Base-by-base conservation (phyloP, 2,329 filamentous ascomycete species). In the Fusarium graminum region DNA sequence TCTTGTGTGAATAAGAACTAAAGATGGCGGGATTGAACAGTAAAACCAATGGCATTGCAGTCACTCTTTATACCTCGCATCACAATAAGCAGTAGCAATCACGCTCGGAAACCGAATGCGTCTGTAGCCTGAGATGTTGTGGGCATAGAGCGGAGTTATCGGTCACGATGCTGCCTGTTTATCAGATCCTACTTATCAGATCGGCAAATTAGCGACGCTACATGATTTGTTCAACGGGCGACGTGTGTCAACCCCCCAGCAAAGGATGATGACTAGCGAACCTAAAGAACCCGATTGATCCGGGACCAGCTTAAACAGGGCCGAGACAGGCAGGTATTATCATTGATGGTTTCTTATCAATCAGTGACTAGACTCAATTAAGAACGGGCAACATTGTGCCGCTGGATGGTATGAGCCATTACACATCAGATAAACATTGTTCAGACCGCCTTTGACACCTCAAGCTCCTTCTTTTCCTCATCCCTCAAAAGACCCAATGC, bases 401-500 rank as follows among this genome's bases (percentile, higher is more conserved):
- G 34, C 34, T n/a, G n/a, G 4, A 36, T 9, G 28, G 14, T 34
- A 5, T 34, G 30, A n/a, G 34, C 6, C 34, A 22, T 36, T n/a
- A 36, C 9, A 36, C 16, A 7, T 22, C 6, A 22, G 22, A 17
- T 17, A 4, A 36, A 8, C 7, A 17, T 36, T 4, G 6, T n/a
- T 16, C 16, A 10, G 10, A 10, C n/a, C n/a, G 16, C 14, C 28
- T 63, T 51, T 6, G 40, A 52, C 0, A 22, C 52, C 11, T 70
- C 44, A 4, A 77, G 64, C 26, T 75, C 75, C 28, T 74, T 65
- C 68, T 74, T 74, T 75, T 90, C 87, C 11, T 82, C 81, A 2
- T 84, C 79, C 8, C 87, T 87, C 44, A 88, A 76, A n/a, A 90
- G 74, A 0, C 90, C 90, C 41, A 92, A 76, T 0, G 86, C 88